Conservation (phyloP, 2,329 filamentous ascomycete genomes). For the Emericellopsis cladophorae region DNA sequence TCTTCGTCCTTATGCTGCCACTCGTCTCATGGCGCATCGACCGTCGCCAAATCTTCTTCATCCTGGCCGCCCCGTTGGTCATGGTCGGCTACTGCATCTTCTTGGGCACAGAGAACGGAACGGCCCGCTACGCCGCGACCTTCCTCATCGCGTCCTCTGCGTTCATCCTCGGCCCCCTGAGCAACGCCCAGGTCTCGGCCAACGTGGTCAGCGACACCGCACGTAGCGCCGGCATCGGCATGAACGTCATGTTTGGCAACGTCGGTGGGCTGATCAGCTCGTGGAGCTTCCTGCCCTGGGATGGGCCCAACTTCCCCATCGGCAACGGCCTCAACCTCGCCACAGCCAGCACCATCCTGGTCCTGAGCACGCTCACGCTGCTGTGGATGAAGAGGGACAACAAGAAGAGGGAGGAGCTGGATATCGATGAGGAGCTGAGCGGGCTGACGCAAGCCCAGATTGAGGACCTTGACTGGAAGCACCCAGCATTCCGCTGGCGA, state of each 20-base stretch:
- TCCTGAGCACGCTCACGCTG: slow-evolving; percentile 33
- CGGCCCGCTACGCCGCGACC: slow-evolving; percentile 54
- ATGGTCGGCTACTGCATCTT: slow-evolving; percentile 64
- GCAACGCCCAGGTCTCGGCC: slow-evolving; percentile 54
- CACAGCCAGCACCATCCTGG: slow-evolving; percentile 35
- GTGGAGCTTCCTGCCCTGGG: slow-evolving; percentile 51
- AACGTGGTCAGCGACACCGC: slow-evolving; percentile 63
- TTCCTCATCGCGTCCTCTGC: slow-evolving; percentile 55
- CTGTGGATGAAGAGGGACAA: slow-evolving; percentile 54
- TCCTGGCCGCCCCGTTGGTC: slow-evolving; percentile 45
- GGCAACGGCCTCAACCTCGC: slow-evolving; percentile 61
- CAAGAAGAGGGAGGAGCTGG: slow-evolving; percentile 17
- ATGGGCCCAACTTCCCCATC: slow-evolving; percentile 54
- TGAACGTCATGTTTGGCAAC: slow-evolving; percentile 59
- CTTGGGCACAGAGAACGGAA: slow-evolving; percentile 36
- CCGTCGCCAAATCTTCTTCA: slow-evolving; percentile 46
- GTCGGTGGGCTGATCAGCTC: slow-evolving; percentile 56
- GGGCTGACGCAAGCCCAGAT: slow-evolving; percentile 39
- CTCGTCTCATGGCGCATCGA: slow-evolving; percentile 50
- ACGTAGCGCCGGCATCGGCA: slow-evolving; percentile 51
- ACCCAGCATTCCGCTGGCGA: slow-evolving; percentile 51
- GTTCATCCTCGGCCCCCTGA: slow-evolving; percentile 51
- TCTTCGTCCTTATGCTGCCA: slow-evolving; percentile 52
- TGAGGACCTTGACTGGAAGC: slow-evolving; percentile 52
- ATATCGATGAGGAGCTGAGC: slow-evolving; percentile 30